Base-by-base conservation (phyloP, 192 early-diverging fungal species). In the Haplosporangium gracile region DNA sequence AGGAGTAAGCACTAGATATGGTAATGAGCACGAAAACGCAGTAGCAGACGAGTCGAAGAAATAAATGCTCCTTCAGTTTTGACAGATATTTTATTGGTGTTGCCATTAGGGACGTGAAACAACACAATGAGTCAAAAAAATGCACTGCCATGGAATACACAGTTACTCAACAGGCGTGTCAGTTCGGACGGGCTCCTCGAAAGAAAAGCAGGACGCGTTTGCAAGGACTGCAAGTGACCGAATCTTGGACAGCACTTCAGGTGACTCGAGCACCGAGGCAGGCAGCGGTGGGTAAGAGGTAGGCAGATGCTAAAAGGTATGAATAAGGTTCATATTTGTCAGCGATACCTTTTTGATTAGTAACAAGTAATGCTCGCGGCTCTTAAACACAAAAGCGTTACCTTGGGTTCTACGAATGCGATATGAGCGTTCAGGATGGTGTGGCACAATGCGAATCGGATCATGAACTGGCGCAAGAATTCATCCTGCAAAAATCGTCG, bases 401-500 rank as follows among this genome's bases (percentile, higher is more conserved):
- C 92, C 91, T 92, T 93, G 80, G 91, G 88, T 36, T 93, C 88
- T 42, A 89, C 89, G 49, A 92, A 93, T n/a, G 83, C 81, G 2
- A 82, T 85, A 68, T 99, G 97, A 32, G 90, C 89, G 34, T 89
- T 90, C 60, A 99, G 83, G 36, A 98, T 83, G 7, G 91, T 91
- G 71, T 90, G 90, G 79, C 93, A 95, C 24, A 99, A 55, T 1
- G 97, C 94, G 87, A 95, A 97, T 34, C 97, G 93, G 10, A 96
- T 92, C 51, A 98, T 90, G 79, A 99, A 95, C 81, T 97, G 96
- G 39, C 96, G 91, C 82, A 99, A 82, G 86, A 98, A 99, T 70
- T 97, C 97, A 88, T 99, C 98, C 68, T 95, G 90, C 72, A 98
- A 81, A 88, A 99, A 99, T 71, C 92, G 70, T 53, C 88, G 79